Percentiles rank a stretch among this genome's conserved stretches.
phyloP scores from a whole-genome alignment of 106 monocot genomes.

The Allium fistulosum region DNA sequence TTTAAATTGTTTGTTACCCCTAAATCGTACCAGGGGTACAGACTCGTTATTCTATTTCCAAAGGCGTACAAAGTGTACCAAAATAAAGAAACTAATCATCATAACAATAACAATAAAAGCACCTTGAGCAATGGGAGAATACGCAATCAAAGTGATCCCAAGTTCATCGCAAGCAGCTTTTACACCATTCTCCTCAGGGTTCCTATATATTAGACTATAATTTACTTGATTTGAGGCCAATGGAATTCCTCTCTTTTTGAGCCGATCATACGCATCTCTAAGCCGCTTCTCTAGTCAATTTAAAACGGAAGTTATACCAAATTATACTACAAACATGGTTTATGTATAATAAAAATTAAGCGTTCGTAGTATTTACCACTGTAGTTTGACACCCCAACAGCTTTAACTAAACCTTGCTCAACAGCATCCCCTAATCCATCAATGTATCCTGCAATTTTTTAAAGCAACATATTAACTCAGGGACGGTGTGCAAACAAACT shows the following conservation, averaged over 20 bases:
- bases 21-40: too few species aligned
- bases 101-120: not conserved
- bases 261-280: constrained; percentile 72
- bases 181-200: constrained; percentile 92
- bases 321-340: too few species aligned
- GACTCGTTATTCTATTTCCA: too few species aligned
- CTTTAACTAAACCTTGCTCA: constrained; percentile 91
- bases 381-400: constrained; percentile 98
- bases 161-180: constrained; percentile 93
- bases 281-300: constrained; percentile 64
- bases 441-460: constrained; percentile 59
- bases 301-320: not conserved
- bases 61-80: too few species aligned
- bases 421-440: constrained; percentile 99
- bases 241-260: constrained; percentile 86
- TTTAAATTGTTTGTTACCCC: too few species aligned
- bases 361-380: constrained; percentile 36
- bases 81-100: too few species aligned
- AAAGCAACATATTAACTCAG: not conserved
- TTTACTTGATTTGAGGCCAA: constrained; percentile 96
- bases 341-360: not conserved
- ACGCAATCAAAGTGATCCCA: constrained; percentile 91
- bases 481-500: constrained; percentile 31
- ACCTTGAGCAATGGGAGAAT: constrained; percentile 97
- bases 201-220: constrained; percentile 89